Evolutionary conservation across 2,329 filamentous ascomycete genomes (phyloP), one percentile per base, ranked within the genome.

Genomic region (Herpotrichia juniperi): DNA sequence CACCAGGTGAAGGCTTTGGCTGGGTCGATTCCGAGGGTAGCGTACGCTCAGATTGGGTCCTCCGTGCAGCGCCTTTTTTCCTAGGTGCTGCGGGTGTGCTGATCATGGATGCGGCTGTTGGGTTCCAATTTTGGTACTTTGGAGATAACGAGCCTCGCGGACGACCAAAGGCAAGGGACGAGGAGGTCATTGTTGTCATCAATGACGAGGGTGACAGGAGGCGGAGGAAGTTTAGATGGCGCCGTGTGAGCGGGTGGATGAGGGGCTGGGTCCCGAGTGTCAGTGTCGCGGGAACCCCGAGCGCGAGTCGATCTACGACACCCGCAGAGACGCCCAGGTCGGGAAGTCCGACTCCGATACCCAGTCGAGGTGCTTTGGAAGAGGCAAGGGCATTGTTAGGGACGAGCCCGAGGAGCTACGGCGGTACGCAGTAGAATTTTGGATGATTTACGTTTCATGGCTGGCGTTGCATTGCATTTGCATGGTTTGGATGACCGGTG

Each of bases 61-160:
- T 77, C 2, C 79, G 81, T 8, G 82, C 85, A 1, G 70, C 81
- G 11, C 86, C 86, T 0, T 89, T 89, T 68, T 88, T 85, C 68
- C 76, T 88, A 0, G 86, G 86, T 5, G 85, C 86, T 5, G 84
- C 84, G 2, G 86, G 86, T 8, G 86, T 88, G 1, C 72, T 89
- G 6, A 74, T 79, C 17, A 76, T 88, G 67, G 86, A 89, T 67
- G 84, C 79, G 0, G 81, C 80, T 22, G 82, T 89, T 48, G 85
- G 84, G 0, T 67, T 86, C 30, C 86, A 89, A 56, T 88, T 88
- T 63, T 72, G 82, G 58, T 75, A 82, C 57, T 88, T 85, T 62
- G 82, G 84, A 8, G 78, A 82, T 47, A 64, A 56, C 4, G 60
- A 53, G 55, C 63, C 24, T 56, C 68, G 47, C 31, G 54, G 44